A percentile compares a stretch with the other conserved stretches of the same genome.
Conservation (phyloP, 176 grass and related monocot genomes). For the Zea luxurians region DNA sequence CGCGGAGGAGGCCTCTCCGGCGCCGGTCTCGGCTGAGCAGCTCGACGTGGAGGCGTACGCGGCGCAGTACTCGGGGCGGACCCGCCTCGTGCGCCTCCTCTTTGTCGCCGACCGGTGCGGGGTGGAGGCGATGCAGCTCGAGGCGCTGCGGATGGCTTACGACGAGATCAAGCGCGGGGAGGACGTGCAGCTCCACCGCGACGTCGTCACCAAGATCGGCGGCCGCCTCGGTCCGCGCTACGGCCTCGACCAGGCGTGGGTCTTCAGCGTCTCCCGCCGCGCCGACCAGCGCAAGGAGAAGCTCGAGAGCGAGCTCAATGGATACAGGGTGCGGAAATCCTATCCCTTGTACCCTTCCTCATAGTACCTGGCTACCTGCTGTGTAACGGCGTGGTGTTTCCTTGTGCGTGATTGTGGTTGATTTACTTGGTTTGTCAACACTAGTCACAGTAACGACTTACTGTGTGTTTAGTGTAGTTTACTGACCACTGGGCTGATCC, state of each 20-base stretch:
- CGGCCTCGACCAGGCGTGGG: constrained; percentile 64
- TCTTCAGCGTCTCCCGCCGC: constrained; percentile 54
- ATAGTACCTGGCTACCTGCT: constrained; percentile 10
- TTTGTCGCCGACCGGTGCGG: constrained; percentile 75
- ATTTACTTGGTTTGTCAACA: not conserved
- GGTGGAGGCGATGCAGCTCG: constrained; percentile 63
- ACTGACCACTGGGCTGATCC: not conserved
- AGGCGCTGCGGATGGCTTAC: constrained; percentile 86
- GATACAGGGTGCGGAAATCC: constrained; percentile 60
- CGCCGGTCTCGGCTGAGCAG: constrained; percentile 65
- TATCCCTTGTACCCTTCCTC: not conserved
- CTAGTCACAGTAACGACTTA: not conserved
- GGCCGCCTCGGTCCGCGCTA: constrained; percentile 55
- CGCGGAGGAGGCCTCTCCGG: constrained; percentile 36
- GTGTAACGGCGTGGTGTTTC: not conserved
- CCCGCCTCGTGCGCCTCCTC: constrained; percentile 62
- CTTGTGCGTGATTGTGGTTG: not conserved
- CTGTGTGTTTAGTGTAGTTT: not conserved
- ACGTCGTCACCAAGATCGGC: constrained; percentile 53
- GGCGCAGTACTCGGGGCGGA: constrained; percentile 75
- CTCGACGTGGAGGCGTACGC: constrained; percentile 96
- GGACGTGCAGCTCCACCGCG: constrained; percentile 61
- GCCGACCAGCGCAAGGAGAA: constrained; percentile 75
- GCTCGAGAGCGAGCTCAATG: constrained; percentile 94
- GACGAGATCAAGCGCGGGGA: constrained; percentile 75